These are phyloP conservation scores for Goniomonas avonlea DNA, from an alignment of 78 protist species.

Conservation along the genomic window DNA sequence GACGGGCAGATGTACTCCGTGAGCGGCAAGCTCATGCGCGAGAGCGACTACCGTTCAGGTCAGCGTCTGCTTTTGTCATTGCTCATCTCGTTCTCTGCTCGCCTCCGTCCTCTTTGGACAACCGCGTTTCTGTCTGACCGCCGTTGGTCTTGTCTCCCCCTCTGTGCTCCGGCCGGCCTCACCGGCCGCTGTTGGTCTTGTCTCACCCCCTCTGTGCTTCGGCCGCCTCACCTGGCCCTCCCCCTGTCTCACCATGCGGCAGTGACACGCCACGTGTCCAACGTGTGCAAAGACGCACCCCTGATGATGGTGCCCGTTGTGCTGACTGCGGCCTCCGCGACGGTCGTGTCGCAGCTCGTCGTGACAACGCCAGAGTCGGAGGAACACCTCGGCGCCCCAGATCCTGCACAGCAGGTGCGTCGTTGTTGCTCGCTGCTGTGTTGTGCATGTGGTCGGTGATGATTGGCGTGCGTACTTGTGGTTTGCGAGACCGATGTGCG, in stretches of 20 bases:
- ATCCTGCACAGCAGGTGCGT: background rate
- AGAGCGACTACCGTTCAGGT: constrained; percentile 14
- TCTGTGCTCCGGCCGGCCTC: background rate
- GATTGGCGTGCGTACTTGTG: too few relatives aligned
- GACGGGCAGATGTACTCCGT: background rate
- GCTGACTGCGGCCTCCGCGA: too few relatives aligned
- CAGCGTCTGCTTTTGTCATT: too few relatives aligned
- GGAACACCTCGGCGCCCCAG: background rate
- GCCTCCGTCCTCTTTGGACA: background rate
- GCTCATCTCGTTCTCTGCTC: background rate
- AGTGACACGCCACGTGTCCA: background rate
- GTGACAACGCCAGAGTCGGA: background rate
- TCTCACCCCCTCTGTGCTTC: background rate
- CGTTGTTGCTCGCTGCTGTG: too few relatives aligned
- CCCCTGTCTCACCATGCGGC: background rate
- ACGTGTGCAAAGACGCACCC: too few relatives aligned
- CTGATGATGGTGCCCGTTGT: too few relatives aligned
- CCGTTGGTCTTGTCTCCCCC: background rate
- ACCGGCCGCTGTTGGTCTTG: background rate
- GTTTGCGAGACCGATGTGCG: too few relatives aligned
- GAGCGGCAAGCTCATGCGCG: constrained; percentile 9
- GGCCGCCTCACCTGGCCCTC: background rate
- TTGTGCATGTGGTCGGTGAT: too few relatives aligned
- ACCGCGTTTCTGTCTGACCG: background rate
- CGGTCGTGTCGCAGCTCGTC: background rate